Percentiles rank a stretch among this genome's conserved stretches.
Evolutionary conservation across 2,329 filamentous ascomycete genomes (phyloP).

Genomic region (Venturia asperata): DNA sequence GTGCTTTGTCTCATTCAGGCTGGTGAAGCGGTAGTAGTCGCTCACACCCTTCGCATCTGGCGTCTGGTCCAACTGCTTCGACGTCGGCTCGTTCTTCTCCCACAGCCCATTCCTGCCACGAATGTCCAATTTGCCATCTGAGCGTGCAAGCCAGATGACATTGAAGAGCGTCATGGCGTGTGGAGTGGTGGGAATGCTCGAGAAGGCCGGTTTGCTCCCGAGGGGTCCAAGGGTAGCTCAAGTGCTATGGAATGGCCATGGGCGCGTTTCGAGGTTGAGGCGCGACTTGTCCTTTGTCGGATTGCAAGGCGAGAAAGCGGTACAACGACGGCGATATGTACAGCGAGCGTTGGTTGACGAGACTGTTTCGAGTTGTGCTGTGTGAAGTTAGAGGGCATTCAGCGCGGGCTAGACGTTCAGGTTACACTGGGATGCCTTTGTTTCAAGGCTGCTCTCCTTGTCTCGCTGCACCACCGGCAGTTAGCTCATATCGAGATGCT

Average conservation of each 20-base stretch:
- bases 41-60: slow-evolving; percentile 46
- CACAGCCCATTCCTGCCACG: slow-evolving; percentile 40
- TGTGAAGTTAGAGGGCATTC: no score
- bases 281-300: not conserved
- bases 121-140: slow-evolving; percentile 44
- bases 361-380: no score
- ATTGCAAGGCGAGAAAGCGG: no score
- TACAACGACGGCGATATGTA: no score
- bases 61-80: slow-evolving; percentile 45
- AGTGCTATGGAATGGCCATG: not conserved
- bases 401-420: not conserved
- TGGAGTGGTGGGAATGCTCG: not conserved
- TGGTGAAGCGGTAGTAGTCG: slow-evolving; percentile 49
- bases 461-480: not conserved
- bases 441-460: not conserved
- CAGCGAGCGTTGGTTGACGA: no score
- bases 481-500: not conserved
- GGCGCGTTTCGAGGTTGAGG: not conserved
- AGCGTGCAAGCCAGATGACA: slow-evolving; percentile 42
- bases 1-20: slow-evolving; percentile 45
- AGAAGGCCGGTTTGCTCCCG: not conserved
- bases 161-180: slow-evolving; percentile 40
- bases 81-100: slow-evolving; percentile 45
- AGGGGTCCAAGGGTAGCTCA: not conserved
- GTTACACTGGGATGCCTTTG: not conserved